Base-by-base conservation (phyloP, 305 asterid genomes). In the Fraxinus sp. region DNA sequence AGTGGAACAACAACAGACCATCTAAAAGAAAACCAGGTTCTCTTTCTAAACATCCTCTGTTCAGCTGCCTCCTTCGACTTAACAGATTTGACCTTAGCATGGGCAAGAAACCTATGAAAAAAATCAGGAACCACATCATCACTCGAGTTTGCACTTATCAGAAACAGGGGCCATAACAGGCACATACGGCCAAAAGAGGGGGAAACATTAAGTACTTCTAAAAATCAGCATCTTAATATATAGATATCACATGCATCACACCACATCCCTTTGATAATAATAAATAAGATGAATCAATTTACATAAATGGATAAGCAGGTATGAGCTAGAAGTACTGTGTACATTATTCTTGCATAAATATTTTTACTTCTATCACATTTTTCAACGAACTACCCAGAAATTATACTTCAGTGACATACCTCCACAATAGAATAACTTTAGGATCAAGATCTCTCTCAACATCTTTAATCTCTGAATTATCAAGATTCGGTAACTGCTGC, bases 51-150 rank as follows among this genome's bases (percentile, higher is more conserved):
- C 95, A 89, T 85, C 86, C 91, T 91, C 90, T 88, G 94, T 78
- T 93, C 95, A 80, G 97, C 97, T 80, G 97, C 99, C 89, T 96
- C 99, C 91, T 94, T 96, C 3, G 99, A 94, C 90, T 94, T 96
- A 76, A 92, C 97, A 81, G 98, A 89, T 87, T 96, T 97, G 89
- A 93, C 97, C 87, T 91, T 96, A 76, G 98, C 98, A 86, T 91
- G 99, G 86, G 98, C 99, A 85, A 94, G 97, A 80, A 96, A 96
- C 95, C 99, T 96, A 92, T n/a, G 68, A 89, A 80, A 78, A 87
- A 30, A 36, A 88, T 83, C 80, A 85, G 76, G 76, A 79, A 81
- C 77, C 75, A 66, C 77, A 75, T 81, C 74, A 84, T 9, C 28
- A 59, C 44, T 80, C 77, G 35, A 85, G 37, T 70, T 49, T n/a